Conservation (phyloP, 768 basidiomycete genomes). For the Tylopilus intermedius region DNA sequence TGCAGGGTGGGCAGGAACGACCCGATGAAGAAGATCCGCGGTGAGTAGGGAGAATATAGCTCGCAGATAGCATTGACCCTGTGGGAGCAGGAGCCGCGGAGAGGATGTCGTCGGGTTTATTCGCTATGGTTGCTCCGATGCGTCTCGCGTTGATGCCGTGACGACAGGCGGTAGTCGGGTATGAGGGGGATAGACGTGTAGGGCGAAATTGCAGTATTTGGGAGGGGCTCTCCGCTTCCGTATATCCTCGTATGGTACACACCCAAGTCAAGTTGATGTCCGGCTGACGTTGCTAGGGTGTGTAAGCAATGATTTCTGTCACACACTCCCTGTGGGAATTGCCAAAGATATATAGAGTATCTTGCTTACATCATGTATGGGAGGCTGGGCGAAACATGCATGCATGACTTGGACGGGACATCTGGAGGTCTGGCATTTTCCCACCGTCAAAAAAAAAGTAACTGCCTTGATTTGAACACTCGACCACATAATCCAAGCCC, state of each 20-base stretch:
- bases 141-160: conserved; percentile 51
- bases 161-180: conserved; percentile 9
- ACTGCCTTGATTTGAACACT: too few relatives aligned
- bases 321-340: too few relatives aligned
- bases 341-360: too few relatives aligned
- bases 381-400: too few relatives aligned
- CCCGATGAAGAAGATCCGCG: conserved; percentile 37
- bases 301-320: too few relatives aligned
- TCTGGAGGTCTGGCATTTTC: too few relatives aligned
- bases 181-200: conserved; percentile 9
- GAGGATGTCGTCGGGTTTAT: conserved; percentile 53
- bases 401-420: too few relatives aligned
- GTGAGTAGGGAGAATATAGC: conserved; percentile 35
- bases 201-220: conserved; percentile 26
- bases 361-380: too few relatives aligned
- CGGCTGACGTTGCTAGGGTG: too few relatives aligned
- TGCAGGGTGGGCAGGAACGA: conserved; percentile 37
- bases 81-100: conserved; percentile 35
- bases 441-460: too few relatives aligned
- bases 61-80: conserved; percentile 19
- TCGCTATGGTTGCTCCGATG: conserved; percentile 51
- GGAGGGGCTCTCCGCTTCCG: conserved; percentile 24
- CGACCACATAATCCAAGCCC: too few relatives aligned
- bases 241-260: conserved; percentile 17
- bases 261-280: too few relatives aligned